Percentiles rank a stretch among this genome's conserved stretches.
phyloP scores from a whole-genome alignment of 2,329 filamentous ascomycete species.

The Lasiodiplodia sp. region DNA sequence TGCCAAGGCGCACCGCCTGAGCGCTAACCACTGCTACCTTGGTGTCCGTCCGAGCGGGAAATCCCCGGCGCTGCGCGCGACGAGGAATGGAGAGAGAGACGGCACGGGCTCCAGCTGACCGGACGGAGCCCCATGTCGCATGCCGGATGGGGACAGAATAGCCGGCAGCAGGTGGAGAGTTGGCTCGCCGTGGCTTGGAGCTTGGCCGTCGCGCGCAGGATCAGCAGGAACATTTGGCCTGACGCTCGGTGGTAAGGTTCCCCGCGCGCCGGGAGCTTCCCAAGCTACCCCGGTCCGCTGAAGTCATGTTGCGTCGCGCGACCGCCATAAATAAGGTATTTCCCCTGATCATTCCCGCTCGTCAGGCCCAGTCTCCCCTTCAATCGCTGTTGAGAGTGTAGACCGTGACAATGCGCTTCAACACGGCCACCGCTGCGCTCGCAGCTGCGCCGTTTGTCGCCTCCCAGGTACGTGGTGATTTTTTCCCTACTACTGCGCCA shows the following conservation, averaged over 20 bases:
- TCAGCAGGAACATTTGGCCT: conserved; percentile 29
- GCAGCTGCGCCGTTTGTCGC: conserved; percentile 17
- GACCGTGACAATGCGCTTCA: conserved; percentile 24
- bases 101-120: background rate
- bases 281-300: conserved; percentile 24
- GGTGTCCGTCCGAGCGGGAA: background rate
- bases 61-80: background rate
- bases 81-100: background rate
- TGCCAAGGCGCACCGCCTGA: too few species aligned
- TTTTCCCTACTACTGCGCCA: background rate
- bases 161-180: background rate
- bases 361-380: background rate
- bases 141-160: background rate
- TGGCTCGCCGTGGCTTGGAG: conserved; percentile 1
- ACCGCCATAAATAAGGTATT: conserved; percentile 12
- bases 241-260: conserved; percentile 10
- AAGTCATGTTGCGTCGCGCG: conserved; percentile 19
- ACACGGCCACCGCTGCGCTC: conserved; percentile 18
- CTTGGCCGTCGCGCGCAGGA: conserved; percentile 12
- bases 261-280: background rate
- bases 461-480: conserved; percentile 17
- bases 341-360: background rate
- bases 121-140: background rate
- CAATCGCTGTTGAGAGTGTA: background rate
- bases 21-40: background rate